Evolutionary conservation across 805 yeast genomes (phyloP), one percentile per base, ranked within the genome.

Genomic region (Candida maesae): DNA sequence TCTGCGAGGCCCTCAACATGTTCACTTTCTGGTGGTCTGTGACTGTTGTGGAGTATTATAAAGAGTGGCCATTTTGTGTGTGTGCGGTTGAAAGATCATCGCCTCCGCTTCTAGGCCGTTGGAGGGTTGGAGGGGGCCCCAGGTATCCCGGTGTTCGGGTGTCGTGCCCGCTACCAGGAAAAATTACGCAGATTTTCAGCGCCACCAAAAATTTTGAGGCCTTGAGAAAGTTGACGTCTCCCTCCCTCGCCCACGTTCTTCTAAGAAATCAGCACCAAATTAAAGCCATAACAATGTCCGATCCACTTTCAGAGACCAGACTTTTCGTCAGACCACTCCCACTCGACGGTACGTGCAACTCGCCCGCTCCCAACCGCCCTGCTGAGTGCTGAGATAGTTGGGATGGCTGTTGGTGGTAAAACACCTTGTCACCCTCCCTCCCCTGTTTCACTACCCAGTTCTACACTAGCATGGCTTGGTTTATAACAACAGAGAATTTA

Each of bases 281-380:
- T 10, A n/a, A 30, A 19, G 7, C 12, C 27, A 33, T n/a, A 33
- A 33, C 15, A 8, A 15, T 13, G 12, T 19, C 14, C 46, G 52
- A 48, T 30, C 53, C 66, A 49, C 56, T 66, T 33, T 69, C 74
- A 39, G 64, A 59, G 45, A 67, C 69, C 35, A 67, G 71, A 61
- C 59, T 78, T 42, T 78, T 78, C 54, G 80, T 77, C 46, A 78
- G 82, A 74, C 84, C 84, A 30, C 71, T 78, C 56, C 76, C 78
- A 51, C 72, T 68, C 38, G 81, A 76, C 48, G 61, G 66, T 61
- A 59, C 45, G 66, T 59, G 18, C 17, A 12, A n/a, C 29, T 21
- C 24, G 13, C 31, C 18, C n/a, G 34, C n/a, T n/a, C n/a, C n/a
- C 33, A 13, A 12, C n/a, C 30, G 17, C 16, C 23, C 33, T 33